These are phyloP conservation scores for Coffea canephora DNA, from an alignment of 257 asterid species.

Conservation along the genomic window DNA sequence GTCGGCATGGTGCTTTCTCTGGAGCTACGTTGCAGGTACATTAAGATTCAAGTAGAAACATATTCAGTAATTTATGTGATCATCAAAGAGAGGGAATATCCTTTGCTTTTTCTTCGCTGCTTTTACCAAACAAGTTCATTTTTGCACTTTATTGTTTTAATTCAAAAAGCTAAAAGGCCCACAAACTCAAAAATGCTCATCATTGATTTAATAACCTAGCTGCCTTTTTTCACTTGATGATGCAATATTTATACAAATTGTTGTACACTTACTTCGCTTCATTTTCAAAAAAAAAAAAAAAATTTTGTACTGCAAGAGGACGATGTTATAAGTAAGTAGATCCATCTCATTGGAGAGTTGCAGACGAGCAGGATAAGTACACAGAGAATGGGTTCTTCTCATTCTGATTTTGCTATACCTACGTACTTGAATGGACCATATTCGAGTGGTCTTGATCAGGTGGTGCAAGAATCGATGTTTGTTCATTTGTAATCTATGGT, in stretches of 20 bases:
- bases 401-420: background rate
- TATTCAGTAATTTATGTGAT: background rate
- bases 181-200: background rate
- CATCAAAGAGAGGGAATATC: conserved; percentile 2
- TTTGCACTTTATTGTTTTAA: conserved; percentile 17
- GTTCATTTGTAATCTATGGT: conserved; percentile 10
- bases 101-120: conserved; percentile 4
- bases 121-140: conserved; percentile 8
- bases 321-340: background rate
- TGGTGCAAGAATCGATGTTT: conserved; percentile 19
- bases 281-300: background rate
- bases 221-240: conserved; percentile 1
- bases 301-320: background rate
- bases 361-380: background rate
- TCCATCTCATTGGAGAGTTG: background rate
- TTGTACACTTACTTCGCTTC: background rate
- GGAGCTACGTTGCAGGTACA: too few species aligned
- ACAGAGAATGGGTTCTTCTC: background rate
- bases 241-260: background rate
- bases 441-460: conserved; percentile 11
- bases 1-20: background rate
- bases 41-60: background rate
- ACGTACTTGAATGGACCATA: conserved; percentile 7
- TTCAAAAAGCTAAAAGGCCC: conserved; percentile 1
- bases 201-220: background rate